Evolutionary conservation across 345 rosid species (phyloP).

Genomic region (Geranium brycei): DNA sequence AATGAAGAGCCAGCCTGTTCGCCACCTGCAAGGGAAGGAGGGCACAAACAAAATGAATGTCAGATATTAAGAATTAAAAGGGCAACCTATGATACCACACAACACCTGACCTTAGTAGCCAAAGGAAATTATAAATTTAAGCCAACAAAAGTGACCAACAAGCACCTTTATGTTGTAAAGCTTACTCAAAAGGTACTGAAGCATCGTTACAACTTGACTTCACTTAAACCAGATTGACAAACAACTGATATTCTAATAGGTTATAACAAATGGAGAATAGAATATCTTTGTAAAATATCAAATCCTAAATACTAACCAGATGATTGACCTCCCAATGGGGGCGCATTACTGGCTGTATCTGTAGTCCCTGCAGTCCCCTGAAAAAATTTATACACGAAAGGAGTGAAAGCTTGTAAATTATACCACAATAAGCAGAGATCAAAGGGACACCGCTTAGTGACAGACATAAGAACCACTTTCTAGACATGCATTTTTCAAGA

Average conservation of each 20-base stretch:
- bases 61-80: not conserved
- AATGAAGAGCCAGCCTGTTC: not conserved
- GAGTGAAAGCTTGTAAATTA: not conserved
- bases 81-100: not conserved
- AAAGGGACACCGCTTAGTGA: not conserved
- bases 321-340: constrained; percentile 32
- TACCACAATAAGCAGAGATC: not conserved
- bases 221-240: not conserved
- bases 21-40: not conserved
- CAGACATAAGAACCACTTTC: not conserved
- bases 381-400: constrained; percentile 12
- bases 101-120: not conserved
- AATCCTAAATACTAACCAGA: constrained; percentile 36
- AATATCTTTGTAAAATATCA: not conserved
- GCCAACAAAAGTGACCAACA: no score
- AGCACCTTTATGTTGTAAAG: not conserved
- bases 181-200: not conserved
- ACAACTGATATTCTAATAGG: not conserved
- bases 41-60: not conserved
- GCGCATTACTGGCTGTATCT: constrained; percentile 27
- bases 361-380: constrained; percentile 34
- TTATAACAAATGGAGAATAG: no score
- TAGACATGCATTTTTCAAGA: not conserved
- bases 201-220: not conserved
- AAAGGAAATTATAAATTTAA: no score